Evolutionary conservation across 768 basidiomycete genomes (phyloP).

Genomic region (Jaapia argillacea): DNA sequence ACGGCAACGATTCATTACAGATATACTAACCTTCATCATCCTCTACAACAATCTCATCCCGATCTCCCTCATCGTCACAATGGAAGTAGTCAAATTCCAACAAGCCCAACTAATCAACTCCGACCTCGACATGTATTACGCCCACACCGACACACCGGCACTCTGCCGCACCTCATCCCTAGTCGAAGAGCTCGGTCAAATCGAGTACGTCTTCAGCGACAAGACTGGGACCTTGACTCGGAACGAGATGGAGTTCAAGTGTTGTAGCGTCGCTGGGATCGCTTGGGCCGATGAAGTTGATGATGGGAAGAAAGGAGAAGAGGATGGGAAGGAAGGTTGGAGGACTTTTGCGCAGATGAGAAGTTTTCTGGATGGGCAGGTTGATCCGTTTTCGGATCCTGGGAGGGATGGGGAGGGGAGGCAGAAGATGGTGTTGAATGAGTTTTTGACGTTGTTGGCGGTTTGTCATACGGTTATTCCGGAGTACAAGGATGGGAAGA

Average conservation of each 20-base stretch:
- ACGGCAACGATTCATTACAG: constrained; percentile 36
- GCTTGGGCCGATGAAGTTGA: constrained; percentile 90
- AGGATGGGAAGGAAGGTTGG: constrained; percentile 52
- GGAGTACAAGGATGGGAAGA: constrained; percentile 82
- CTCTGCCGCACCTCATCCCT: constrained; percentile 96
- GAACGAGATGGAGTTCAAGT: constrained; percentile 97
- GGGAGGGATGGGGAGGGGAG: constrained; percentile 18
- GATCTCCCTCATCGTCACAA: constrained; percentile 97
- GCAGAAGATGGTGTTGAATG: constrained; percentile 25
- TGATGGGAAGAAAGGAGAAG: constrained; percentile 60
- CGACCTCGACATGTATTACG: constrained; percentile 98
- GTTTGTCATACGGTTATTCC: constrained; percentile 99
- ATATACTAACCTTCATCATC: constrained; percentile 97
- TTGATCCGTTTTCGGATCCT: constrained; percentile 46
- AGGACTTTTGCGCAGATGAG: constrained; percentile 72
- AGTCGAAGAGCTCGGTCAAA: constrained; percentile 97
- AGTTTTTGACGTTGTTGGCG: constrained; percentile 43
- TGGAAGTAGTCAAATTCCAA: constrained; percentile 99
- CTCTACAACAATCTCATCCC: constrained; percentile 99
- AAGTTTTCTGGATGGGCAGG: constrained; percentile 34
- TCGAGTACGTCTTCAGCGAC: constrained; percentile 93
- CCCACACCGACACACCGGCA: constrained; percentile 90
- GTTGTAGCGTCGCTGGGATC: constrained; percentile 80
- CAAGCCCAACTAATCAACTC: constrained; percentile 97
- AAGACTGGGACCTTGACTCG: constrained; percentile 93